These are phyloP conservation scores for Craterostigma plantagineum DNA, from an alignment of 257 asterid species.

Conservation along the genomic window DNA sequence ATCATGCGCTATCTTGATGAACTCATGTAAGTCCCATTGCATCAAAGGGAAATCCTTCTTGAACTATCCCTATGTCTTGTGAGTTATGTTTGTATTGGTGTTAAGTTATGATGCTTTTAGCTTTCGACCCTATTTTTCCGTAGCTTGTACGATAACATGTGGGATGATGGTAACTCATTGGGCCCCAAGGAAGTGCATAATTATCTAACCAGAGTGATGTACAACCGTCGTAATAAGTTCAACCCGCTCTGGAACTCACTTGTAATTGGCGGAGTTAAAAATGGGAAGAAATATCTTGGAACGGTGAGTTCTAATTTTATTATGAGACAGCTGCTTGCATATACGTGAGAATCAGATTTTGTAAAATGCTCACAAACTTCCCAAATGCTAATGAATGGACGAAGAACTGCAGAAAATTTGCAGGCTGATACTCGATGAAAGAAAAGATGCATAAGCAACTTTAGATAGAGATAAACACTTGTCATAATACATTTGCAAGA, in stretches of 20 bases:
- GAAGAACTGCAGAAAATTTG: no score
- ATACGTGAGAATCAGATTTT: no score
- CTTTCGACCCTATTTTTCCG: slow-evolving; percentile 2
- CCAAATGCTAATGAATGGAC: no score
- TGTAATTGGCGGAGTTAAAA: slow-evolving; percentile 88
- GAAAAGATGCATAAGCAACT: no score
- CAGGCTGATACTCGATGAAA: no score
- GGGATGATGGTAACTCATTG: slow-evolving; percentile 97
- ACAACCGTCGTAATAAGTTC: slow-evolving; percentile 95
- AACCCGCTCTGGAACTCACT: slow-evolving; percentile 89
- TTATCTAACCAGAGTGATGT: slow-evolving; percentile 71
- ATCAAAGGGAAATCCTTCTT: neutral
- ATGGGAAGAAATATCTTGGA: slow-evolving; percentile 89
- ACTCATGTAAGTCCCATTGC: slow-evolving; percentile 41
- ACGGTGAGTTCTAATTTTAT: slow-evolving; percentile 22
- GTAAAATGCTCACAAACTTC: no score
- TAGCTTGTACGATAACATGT: slow-evolving; percentile 78
- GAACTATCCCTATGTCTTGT: neutral
- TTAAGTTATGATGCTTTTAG: neutral
- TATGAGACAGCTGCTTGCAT: neutral
- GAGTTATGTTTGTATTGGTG: slow-evolving; percentile 3
- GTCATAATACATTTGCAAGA: no score
- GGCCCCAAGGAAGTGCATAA: slow-evolving; percentile 96
- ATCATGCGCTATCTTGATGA: slow-evolving; percentile 69
- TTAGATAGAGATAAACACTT: no score